Conservation (phyloP, 1,284 basidiomycete genomes). For the Cystobasidium slooffiae region DNA sequence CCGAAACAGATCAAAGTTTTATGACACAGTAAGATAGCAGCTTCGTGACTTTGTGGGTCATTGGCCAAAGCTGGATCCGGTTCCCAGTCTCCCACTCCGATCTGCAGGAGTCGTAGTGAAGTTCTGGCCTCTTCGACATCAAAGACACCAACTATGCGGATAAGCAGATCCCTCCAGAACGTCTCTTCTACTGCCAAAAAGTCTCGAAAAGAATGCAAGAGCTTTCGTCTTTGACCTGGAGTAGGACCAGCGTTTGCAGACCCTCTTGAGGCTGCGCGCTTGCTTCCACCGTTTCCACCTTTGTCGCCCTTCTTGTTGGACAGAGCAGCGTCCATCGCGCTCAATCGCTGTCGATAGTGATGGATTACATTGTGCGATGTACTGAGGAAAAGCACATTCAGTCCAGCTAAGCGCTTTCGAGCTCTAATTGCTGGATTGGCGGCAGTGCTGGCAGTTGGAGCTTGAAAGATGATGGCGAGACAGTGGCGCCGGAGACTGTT, state of each 20-base stretch:
- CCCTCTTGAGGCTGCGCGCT: conserved; percentile 7
- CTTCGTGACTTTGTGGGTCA: conserved; percentile 43
- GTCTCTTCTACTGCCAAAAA: conserved; percentile 84
- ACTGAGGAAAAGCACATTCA: conserved; percentile 87
- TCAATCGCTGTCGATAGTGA: conserved; percentile 76
- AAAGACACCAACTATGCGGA: conserved; percentile 51
- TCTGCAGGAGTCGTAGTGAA: conserved; percentile 32
- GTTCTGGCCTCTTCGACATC: conserved; percentile 43
- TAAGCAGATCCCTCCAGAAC: conserved; percentile 75
- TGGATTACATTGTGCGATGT: conserved; percentile 86
- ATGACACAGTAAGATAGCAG: conserved; percentile 69
- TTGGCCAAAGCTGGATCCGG: conserved; percentile 40
- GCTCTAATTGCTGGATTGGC: conserved; percentile 28
- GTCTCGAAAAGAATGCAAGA: conserved; percentile 81
- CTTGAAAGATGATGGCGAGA: conserved; percentile 41
- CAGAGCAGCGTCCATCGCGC: conserved; percentile 64
- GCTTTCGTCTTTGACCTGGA: conserved; percentile 62
- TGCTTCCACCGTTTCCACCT: conserved; percentile 2
- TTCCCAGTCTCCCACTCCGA: conserved; percentile 43
- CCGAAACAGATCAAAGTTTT: conserved; percentile 90
- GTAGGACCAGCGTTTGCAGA: conserved; percentile 54
- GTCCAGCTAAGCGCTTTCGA: conserved; percentile 64
- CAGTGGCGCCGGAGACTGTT: conserved; percentile 39
- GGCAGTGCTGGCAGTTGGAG: conserved; percentile 67
- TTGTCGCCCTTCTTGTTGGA: conserved; percentile 46